Conservation (phyloP, 2,329 filamentous ascomycete species). For the Trichoderma arundinaceum region DNA sequence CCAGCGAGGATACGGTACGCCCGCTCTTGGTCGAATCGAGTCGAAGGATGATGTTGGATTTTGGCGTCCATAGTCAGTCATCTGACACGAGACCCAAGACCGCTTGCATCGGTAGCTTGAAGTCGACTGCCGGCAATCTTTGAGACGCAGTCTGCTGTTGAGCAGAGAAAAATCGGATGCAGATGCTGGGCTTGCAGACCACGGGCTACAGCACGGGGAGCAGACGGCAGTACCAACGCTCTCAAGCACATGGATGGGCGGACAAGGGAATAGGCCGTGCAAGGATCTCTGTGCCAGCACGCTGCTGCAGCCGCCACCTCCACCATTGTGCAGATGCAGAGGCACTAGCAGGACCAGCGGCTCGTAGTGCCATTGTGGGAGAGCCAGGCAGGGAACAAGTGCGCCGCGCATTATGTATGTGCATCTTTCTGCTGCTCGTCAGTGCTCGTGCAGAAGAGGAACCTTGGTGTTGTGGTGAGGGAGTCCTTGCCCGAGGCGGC, state of each 20-base stretch:
- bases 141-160: constrained; percentile 4
- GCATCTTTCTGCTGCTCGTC: constrained; percentile 25
- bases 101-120: constrained; percentile 28
- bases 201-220: background rate
- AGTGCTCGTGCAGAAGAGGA: constrained; percentile 27
- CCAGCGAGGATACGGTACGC: background rate
- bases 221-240: background rate
- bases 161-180: constrained; percentile 20
- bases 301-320: constrained; percentile 29
- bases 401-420: constrained; percentile 17
- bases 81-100: constrained; percentile 27
- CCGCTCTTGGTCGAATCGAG: constrained; percentile 4
- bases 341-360: constrained; percentile 27
- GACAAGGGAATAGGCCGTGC: constrained; percentile 13
- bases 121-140: constrained; percentile 21
- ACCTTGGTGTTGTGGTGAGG: background rate
- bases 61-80: constrained; percentile 30
- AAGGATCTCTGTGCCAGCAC: constrained; percentile 29
- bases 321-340: constrained; percentile 24
- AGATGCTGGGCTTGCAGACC: constrained; percentile 16
- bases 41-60: constrained; percentile 24
- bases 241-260: background rate
- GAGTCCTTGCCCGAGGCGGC: background rate
- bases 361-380: constrained; percentile 20
- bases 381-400: background rate